These are phyloP conservation scores for Neocucurbitaria cava DNA, from an alignment of 2,329 filamentous ascomycete genomes.

Conservation along the genomic window DNA sequence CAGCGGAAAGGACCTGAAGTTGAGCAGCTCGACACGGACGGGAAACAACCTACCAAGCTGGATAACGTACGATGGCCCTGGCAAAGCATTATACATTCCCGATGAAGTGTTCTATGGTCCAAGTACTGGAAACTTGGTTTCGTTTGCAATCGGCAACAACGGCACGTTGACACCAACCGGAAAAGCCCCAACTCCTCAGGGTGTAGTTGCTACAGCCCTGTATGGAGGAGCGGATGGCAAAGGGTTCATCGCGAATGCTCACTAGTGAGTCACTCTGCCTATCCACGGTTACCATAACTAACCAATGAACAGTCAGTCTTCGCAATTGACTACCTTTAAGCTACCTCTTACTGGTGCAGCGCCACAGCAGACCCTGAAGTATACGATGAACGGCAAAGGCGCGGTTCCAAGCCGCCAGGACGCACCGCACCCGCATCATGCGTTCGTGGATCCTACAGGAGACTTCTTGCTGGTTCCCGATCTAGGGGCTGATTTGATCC, in stretches of 20 bases:
- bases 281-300: neutral
- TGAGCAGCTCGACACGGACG: constrained; percentile 25
- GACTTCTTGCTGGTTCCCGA: constrained; percentile 60
- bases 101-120: constrained; percentile 33
- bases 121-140: constrained; percentile 28
- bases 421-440: constrained; percentile 62
- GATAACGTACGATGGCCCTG: constrained; percentile 38
- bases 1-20: constrained; percentile 27
- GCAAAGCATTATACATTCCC: constrained; percentile 35
- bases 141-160: constrained; percentile 34
- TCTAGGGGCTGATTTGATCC: constrained; percentile 62
- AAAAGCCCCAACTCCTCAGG: constrained; percentile 31
- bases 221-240: constrained; percentile 40
- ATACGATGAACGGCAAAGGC: constrained; percentile 47
- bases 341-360: constrained; percentile 39
- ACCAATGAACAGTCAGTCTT: constrained; percentile 30
- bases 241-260: constrained; percentile 40
- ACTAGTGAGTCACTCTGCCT: constrained; percentile 31
- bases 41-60: constrained; percentile 38
- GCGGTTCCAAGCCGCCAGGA: constrained; percentile 60
- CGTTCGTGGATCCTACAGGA: constrained; percentile 58
- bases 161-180: constrained; percentile 29
- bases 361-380: constrained; percentile 39
- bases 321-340: constrained; percentile 44
- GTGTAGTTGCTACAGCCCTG: constrained; percentile 33